Evolutionary conservation across 1,284 basidiomycete species (phyloP), one percentile per base, ranked within the genome.

Genomic region (Rhodotorula sp.): DNA sequence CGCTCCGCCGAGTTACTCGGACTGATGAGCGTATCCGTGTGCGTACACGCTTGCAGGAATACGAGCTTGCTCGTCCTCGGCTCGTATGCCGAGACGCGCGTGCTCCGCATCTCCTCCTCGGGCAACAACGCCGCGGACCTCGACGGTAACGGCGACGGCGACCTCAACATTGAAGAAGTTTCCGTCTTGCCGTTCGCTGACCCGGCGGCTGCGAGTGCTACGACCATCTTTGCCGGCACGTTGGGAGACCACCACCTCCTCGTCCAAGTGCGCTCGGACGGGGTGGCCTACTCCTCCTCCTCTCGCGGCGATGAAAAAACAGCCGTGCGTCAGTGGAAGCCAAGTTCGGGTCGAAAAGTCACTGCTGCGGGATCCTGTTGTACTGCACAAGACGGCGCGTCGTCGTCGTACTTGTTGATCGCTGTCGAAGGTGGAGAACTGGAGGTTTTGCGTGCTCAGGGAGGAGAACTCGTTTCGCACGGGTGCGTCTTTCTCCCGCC

Each of bases 191-290:
- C 85, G 2, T 85, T 92, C 68, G 39, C 52, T 5, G 29, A 31
- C 8, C 10, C 43, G 29, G 47, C 20, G 2, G 77, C 83, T 29
- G 81, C 82, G 0, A 77, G 84, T 48, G 78, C 80, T 4, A 86
- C 87, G 0, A 95, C 93, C 0, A 80, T 95, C 7, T 87, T 87
- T 0, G 85, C 90, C 20, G 59, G 69, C n/a, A 2, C 39, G 76
- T 23, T 73, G 67, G 48, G 68, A 59, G 20, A 34, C 34, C 34
- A 34, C 34, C 34, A 65, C 58, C 21, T 83, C 87, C 68, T 88
- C 87, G 85, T 91, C 0, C 93, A 95, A 79, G 89, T 93, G 16
- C 90, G 90, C 0, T 80, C 86, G 1, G 82, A 81, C 8, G 86
- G 85, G 3, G 85, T 89, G 7, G 79, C 81, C 67, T 78, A 92